Base-by-base conservation (phyloP, 2,329 filamentous ascomycete species). In the Diaporthe velutina region DNA sequence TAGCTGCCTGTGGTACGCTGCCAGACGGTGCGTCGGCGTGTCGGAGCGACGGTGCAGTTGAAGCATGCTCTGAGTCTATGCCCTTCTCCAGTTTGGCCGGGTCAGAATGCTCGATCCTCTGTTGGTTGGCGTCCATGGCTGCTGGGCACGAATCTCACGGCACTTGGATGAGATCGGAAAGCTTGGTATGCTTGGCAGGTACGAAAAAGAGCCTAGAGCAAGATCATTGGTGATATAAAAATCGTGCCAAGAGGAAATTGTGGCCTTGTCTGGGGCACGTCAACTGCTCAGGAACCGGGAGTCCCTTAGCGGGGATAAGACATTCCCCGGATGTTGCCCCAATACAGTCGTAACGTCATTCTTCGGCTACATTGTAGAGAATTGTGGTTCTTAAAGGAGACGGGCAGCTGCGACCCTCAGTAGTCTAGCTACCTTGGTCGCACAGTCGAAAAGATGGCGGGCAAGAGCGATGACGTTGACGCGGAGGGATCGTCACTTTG, bases 1-100 rank as follows among this genome's bases (percentile, higher is more conserved):
- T 22, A 12, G 6, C 12, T 4, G 17, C 25, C 12, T 40, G 10
- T 4, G n/a, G 45, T 19, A 9, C 15, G 9, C 33, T 30, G 9
- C 19, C 55, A 3, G n/a, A 4, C 1, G 35, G 30, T 33, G n/a
- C 8, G 8, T 42, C 38, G 33, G 45, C 25, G 30, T 72, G 57
- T 2, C 22, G 57, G 1, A 64, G 15, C 2, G 70, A 72, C 0
- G 70, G 28, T 10, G 57, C 25, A 1, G 45, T 54, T 4, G 70
- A 72, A 15, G 57, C 35, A 2, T 22, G 70, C 7, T 64, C 70
- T 17, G 70, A 64, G 12, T 64, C 57, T 7, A 64, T 8, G 15
- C 40, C 33, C 12, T 72, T 72, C 25, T 72, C 70, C n/a, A 55
- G 45, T 9, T 9, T 50, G 22, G 70, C 70, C 25, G 70, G 70